A percentile compares a stretch with the other conserved stretches of the same genome.
Conservation (phyloP, 805 yeast species). For the Torulaspora franciscae region DNA sequence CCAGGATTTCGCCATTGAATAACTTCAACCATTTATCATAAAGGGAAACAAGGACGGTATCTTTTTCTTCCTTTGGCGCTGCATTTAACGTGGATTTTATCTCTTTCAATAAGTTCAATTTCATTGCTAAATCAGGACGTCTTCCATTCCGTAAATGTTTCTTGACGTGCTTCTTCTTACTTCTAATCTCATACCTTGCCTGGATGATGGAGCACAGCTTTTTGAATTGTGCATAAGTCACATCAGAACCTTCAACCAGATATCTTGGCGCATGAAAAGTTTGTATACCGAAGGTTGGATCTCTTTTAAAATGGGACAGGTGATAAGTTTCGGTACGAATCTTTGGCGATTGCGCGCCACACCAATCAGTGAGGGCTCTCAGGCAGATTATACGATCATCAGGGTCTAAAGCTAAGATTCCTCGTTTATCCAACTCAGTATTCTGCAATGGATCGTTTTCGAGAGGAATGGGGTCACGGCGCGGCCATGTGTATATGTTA, state of each 20-base stretch:
- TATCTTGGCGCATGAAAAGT: slow-evolving; percentile 28
- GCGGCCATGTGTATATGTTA: slow-evolving; percentile 20
- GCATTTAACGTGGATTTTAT: slow-evolving; percentile 19
- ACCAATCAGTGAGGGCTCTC: slow-evolving; percentile 26
- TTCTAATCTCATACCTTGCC: slow-evolving; percentile 24
- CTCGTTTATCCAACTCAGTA: slow-evolving; percentile 23
- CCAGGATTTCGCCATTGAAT: slow-evolving; percentile 24
- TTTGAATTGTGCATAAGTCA: slow-evolving; percentile 23
- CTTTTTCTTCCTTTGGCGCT: slow-evolving; percentile 15
- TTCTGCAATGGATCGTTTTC: slow-evolving; percentile 27
- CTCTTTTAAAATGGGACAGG: slow-evolving; percentile 27
- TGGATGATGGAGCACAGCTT: slow-evolving; percentile 26
- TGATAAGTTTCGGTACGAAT: slow-evolving; percentile 30
- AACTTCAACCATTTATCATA: slow-evolving; percentile 28
- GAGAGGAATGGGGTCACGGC: slow-evolving; percentile 14
- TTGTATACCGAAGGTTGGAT: slow-evolving; percentile 27
- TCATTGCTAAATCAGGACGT: slow-evolving; percentile 23
- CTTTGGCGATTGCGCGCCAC: slow-evolving; percentile 23
- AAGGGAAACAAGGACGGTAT: slow-evolving; percentile 12
- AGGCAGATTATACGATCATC: slow-evolving; percentile 26
- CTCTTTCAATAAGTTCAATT: slow-evolving; percentile 20
- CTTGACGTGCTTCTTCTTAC: slow-evolving; percentile 24
- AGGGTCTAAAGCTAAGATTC: slow-evolving; percentile 26
- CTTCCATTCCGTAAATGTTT: slow-evolving; percentile 24
- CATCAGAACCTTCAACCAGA: slow-evolving; percentile 23